Base-by-base conservation (phyloP, 164 flowering plant species). In the Aristolochia contorta region DNA sequence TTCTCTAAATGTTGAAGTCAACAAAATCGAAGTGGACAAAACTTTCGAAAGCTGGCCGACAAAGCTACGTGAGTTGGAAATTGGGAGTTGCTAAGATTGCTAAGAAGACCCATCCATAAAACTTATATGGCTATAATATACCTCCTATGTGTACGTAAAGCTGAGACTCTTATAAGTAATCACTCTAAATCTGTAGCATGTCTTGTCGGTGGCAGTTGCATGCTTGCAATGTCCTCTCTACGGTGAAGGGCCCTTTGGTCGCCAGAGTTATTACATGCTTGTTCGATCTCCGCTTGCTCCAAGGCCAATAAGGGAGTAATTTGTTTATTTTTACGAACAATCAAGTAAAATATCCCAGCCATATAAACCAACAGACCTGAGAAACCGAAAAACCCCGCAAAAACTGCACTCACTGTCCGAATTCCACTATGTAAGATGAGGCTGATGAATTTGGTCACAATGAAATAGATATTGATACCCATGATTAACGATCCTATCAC, bases 401-500 rank as follows among this genome's bases (percentile, higher is more conserved):
- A 73, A 22, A 81, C 75, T 0, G 24, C 59, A 3, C 56, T 71
- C 30, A 70, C 88, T 0, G 72, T 48, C 52, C 69, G 57, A 45
- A 76, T 23, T 61, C 74, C 73, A 67, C 77, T 71, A 16, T 79
- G 80, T 13, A 83, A 52, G 27, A 92, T 89, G 56, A 88, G 55
- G 64, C 76, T 71, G 67, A 87, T 61, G 66, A 92, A 84, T 66
- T 79, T 66, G n/a, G 74, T 76, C 14, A 61, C 80, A 0, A 92
- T 67, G 61, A 68, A 92, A 72, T 84, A 89, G 32, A 92, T 69
- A 54, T 92, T 92, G 58, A 92, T 87, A 43, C 76, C 70, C 90
- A 92, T 92, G 63, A 92, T 80, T 53, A 86, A 65, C n/a, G 75
- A 76, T 19, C 95, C 84, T 45, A 87, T 82, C 54, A 82, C 58